Conservation (phyloP, 2,329 filamentous ascomycete genomes). For the Colletotrichum eleusines region DNA sequence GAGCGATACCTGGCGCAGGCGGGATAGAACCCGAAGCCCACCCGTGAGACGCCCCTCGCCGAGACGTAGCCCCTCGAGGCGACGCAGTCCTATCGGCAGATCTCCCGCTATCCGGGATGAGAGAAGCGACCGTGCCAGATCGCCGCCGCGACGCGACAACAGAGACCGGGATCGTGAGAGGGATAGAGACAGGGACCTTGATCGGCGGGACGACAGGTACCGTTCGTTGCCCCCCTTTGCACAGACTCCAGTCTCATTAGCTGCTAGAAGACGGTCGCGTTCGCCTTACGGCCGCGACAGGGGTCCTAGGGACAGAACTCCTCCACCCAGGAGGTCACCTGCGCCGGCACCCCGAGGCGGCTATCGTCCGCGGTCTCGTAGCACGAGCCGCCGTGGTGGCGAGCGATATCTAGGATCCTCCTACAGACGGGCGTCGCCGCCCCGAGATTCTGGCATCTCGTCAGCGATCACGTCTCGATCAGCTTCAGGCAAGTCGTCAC, state of each 20-base stretch:
- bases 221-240: conserved; percentile 42
- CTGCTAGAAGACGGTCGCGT: conserved; percentile 63
- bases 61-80: conserved; percentile 54
- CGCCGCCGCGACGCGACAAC: conserved; percentile 42
- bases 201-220: conserved; percentile 58
- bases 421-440: conserved; percentile 61
- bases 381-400: conserved; percentile 60
- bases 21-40: conserved; percentile 48
- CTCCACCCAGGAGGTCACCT: conserved; percentile 54
- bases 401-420: conserved; percentile 54
- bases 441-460: conserved; percentile 62
- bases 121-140: conserved; percentile 52
- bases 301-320: conserved; percentile 52
- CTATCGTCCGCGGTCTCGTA: conserved; percentile 67
- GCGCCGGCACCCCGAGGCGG: conserved; percentile 55
- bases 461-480: conserved; percentile 64
- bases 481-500: conserved; percentile 65
- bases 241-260: conserved; percentile 24
- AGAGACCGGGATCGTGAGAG: conserved; percentile 42
- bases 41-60: conserved; percentile 50
- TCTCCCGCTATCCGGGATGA: conserved; percentile 52
- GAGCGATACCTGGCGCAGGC: conserved; percentile 41
- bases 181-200: conserved; percentile 48
- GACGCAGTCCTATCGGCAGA: conserved; percentile 44
- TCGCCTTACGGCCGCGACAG: conserved; percentile 65